A percentile compares a stretch with the other conserved stretches of the same genome.
Conservation (phyloP, 2,329 filamentous ascomycete genomes). For the Fusarium illudens region DNA sequence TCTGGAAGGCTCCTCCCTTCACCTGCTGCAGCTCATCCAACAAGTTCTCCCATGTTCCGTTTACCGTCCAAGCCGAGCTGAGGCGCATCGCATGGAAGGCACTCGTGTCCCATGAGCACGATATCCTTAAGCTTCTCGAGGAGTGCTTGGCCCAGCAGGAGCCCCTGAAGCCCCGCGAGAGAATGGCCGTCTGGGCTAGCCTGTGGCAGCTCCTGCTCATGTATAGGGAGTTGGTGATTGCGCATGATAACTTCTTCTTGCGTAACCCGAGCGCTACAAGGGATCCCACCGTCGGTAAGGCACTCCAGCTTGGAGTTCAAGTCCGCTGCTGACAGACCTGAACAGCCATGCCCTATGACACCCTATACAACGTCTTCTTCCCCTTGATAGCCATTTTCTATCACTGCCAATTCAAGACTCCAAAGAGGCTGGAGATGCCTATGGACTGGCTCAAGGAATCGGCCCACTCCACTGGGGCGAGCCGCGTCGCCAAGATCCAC, state of each 20-base stretch:
- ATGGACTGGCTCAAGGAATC: constrained; percentile 50
- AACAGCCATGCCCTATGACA: constrained; percentile 38
- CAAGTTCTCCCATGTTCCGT: constrained; percentile 48
- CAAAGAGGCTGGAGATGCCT: constrained; percentile 52
- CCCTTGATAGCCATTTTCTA: constrained; percentile 52
- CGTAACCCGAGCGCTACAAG: constrained; percentile 33
- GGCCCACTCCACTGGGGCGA: constrained; percentile 37
- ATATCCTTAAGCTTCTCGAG: constrained; percentile 53
- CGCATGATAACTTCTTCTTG: constrained; percentile 43
- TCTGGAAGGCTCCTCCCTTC: constrained; percentile 56
- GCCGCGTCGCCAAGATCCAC: constrained; percentile 43
- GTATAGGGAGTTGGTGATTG: constrained; percentile 54
- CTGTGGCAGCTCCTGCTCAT: constrained; percentile 61
- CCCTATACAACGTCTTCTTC: constrained; percentile 47
- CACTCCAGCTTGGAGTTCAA: neutral
- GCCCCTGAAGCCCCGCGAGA: constrained; percentile 51
- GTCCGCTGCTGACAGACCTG: constrained; percentile 13
- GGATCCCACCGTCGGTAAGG: constrained; percentile 39
- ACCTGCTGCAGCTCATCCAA: constrained; percentile 51
- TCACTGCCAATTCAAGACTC: constrained; percentile 53
- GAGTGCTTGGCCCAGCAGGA: constrained; percentile 50
- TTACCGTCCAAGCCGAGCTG: constrained; percentile 53
- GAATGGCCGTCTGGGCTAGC: constrained; percentile 57
- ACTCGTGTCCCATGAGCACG: constrained; percentile 49
- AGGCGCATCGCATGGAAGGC: constrained; percentile 51